Percentiles rank a stretch among this genome's conserved stretches.
Conservation (phyloP, 1,284 basidiomycete genomes). For the Cystobasidiaceae sp. region DNA sequence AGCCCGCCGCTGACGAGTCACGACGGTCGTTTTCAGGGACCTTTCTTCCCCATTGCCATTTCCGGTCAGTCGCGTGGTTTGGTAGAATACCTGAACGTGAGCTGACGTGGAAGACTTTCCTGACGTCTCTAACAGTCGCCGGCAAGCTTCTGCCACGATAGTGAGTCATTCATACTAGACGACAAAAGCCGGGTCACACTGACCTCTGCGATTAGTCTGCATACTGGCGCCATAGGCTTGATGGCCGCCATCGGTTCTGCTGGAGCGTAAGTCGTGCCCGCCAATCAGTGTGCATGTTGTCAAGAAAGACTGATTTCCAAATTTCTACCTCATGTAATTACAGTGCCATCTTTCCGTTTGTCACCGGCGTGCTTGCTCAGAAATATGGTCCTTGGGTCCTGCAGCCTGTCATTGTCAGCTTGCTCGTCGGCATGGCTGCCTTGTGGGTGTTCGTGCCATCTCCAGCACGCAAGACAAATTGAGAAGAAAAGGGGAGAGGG, state of each 20-base stretch:
- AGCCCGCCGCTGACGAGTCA: not conserved
- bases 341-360: slow-evolving; percentile 10
- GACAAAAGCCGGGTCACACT: no score
- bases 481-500: no score
- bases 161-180: not conserved
- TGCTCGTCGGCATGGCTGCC: slow-evolving; percentile 2
- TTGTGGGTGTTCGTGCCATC: slow-evolving; percentile 9
- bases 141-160: not conserved
- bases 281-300: no score
- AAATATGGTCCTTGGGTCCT: slow-evolving; percentile 5
- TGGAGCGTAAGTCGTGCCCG: not conserved
- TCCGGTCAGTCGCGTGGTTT: no score
- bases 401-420: not conserved
- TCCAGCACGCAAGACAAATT: no score
- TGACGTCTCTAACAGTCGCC: no score
- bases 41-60: not conserved
- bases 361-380: slow-evolving; percentile 1
- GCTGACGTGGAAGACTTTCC: no score
- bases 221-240: slow-evolving; percentile 3
- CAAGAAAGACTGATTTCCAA: no score
- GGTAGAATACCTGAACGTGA: no score
- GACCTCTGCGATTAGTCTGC: not conserved
- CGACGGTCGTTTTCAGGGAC: not conserved
- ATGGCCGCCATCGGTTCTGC: slow-evolving; percentile 5
- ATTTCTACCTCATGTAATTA: not conserved